These are phyloP conservation scores for Podaxis sp. DNA, from an alignment of 768 basidiomycete species.

Conservation along the genomic window DNA sequence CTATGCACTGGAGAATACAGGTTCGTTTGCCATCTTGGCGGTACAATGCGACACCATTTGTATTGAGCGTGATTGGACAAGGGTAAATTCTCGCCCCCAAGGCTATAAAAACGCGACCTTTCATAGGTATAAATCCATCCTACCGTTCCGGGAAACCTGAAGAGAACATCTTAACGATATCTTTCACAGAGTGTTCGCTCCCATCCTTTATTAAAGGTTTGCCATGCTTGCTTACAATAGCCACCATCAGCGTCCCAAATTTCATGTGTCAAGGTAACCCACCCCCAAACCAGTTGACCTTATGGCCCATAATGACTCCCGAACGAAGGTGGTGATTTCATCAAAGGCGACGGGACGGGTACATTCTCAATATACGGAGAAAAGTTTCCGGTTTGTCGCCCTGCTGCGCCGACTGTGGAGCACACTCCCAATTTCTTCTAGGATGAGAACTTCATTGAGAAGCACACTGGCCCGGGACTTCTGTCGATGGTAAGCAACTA, in stretches of 20 bases:
- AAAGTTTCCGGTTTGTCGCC: constrained; percentile 73
- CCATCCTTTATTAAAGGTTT: constrained; percentile 5
- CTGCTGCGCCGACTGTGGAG: not conserved
- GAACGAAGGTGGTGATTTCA: constrained; percentile 81
- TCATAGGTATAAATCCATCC: constrained; percentile 63
- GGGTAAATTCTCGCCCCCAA: constrained; percentile 82
- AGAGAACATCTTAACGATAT: constrained; percentile 13
- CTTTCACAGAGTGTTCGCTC: constrained; percentile 65
- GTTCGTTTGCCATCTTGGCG: constrained; percentile 38
- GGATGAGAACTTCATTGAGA: constrained; percentile 95
- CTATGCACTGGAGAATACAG: constrained; percentile 96
- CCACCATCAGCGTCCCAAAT: constrained; percentile 65
- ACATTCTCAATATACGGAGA: constrained; percentile 97
- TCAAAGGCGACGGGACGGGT: constrained; percentile 94
- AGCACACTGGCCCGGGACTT: constrained; percentile 83
- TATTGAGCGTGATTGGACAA: constrained; percentile 14
- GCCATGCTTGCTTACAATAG: constrained; percentile 17
- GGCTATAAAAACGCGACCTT: constrained; percentile 92
- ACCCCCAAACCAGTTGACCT: constrained; percentile 1
- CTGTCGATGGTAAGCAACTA: constrained; percentile 78
- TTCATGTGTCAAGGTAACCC: constrained; percentile 93
- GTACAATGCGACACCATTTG: not conserved
- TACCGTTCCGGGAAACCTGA: not conserved
- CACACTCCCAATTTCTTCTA: constrained; percentile 26
- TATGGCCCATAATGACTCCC: not conserved